phyloP scores from a whole-genome alignment of 306 rosid species.

The Quercus glauca region DNA sequence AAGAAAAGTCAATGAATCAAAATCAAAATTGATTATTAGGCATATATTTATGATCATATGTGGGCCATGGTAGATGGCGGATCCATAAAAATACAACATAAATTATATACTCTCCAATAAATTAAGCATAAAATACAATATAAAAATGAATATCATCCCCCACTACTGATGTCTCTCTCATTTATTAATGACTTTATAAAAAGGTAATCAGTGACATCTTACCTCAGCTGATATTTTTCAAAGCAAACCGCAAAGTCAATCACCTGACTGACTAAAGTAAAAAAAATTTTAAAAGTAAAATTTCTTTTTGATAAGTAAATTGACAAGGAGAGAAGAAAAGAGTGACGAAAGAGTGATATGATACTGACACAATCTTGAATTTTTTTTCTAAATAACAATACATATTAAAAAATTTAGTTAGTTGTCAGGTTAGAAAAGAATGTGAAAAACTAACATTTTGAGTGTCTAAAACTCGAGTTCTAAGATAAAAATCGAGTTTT shows the following conservation, averaged over 20 bases:
- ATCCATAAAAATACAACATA: background rate
- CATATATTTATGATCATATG: background rate
- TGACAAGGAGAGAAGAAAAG: too few species aligned
- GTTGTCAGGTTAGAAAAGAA: too few species aligned
- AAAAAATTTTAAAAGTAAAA: background rate
- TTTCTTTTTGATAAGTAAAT: background rate
- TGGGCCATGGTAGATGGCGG: background rate
- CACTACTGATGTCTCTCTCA: conserved; percentile 24
- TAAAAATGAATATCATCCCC: background rate
- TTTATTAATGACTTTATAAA: conserved; percentile 1
- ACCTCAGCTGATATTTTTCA: conserved; percentile 1
- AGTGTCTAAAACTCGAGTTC: too few species aligned
- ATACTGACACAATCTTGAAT: too few species aligned
- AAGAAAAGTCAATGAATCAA: too few species aligned
- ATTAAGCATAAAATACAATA: background rate
- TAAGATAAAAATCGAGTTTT: too few species aligned
- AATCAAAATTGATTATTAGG: too few species aligned
- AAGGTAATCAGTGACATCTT: conserved; percentile 25
- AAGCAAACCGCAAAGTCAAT: background rate
- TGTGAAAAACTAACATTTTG: too few species aligned
- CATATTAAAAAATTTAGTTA: too few species aligned
- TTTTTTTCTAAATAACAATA: too few species aligned
- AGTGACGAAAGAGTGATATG: too few species aligned
- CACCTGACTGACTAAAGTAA: background rate
- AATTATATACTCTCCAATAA: background rate